Conservation (phyloP, 1,284 basidiomycete genomes). For the Cutaneotrichosporon dermatis region DNA sequence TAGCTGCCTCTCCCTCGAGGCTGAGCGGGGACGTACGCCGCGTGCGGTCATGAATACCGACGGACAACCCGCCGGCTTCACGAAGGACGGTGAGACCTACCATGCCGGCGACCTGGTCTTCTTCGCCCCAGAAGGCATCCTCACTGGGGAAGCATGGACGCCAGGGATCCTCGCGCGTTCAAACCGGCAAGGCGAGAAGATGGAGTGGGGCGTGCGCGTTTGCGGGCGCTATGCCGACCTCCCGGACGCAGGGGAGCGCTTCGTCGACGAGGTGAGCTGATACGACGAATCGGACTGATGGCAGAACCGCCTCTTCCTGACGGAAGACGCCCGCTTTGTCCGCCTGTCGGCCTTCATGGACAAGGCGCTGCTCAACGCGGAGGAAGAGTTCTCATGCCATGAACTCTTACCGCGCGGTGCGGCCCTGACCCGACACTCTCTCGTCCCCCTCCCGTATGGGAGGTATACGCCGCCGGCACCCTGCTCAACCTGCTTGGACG, state of each 20-base stretch:
- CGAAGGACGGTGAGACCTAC: slow-evolving; percentile 4
- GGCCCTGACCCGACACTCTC: too few species aligned
- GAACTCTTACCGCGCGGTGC: too few species aligned
- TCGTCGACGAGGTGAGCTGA: background rate
- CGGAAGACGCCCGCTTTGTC: background rate
- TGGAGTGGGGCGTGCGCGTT: background rate
- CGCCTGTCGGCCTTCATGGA: background rate
- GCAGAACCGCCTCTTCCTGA: slow-evolving; percentile 8
- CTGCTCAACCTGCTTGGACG: background rate
- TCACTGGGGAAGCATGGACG: slow-evolving; percentile 13
- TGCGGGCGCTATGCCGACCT: slow-evolving; percentile 3
- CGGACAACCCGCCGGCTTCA: background rate
- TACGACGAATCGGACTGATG: background rate
- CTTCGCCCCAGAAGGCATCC: slow-evolving; percentile 9
- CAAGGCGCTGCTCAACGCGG: background rate
- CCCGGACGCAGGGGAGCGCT: slow-evolving; percentile 3
- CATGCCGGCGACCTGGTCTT: slow-evolving; percentile 25
- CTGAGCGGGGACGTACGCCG: background rate
- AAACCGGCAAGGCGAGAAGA: background rate
- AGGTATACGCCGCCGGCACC: background rate
- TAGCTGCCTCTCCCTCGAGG: background rate
- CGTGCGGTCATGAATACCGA: background rate
- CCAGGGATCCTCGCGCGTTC: slow-evolving; percentile 15
- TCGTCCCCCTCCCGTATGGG: too few species aligned
- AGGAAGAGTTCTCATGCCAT: too few species aligned